phyloP scores from a whole-genome alignment of 306 rosid genomes.

The Carpinus viminea region DNA sequence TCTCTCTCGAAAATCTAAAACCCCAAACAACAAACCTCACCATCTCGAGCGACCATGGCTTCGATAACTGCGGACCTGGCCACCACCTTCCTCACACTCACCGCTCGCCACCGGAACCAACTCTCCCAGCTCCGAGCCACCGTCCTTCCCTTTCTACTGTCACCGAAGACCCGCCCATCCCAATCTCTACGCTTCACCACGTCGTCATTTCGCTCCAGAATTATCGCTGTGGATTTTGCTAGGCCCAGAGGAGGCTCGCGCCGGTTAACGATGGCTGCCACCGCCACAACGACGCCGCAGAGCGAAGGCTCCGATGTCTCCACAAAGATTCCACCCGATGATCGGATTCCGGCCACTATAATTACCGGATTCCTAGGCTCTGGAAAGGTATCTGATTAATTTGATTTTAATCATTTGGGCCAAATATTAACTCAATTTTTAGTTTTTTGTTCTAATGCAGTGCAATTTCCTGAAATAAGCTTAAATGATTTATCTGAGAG shows the following conservation, averaged over 20 bases:
- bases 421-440: neutral
- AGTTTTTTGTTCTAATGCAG: neutral
- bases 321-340: constrained; percentile 69
- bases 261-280: constrained; percentile 53
- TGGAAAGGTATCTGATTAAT: constrained; percentile 61
- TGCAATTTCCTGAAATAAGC: neutral
- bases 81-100: constrained; percentile 42
- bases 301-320: constrained; percentile 54
- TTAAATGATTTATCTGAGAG: neutral
- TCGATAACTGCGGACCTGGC: constrained; percentile 52
- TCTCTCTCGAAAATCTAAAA: constrained; percentile 5
- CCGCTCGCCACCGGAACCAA: constrained; percentile 41
- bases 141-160: constrained; percentile 34
- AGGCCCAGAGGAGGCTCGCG: constrained; percentile 33
- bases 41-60: constrained; percentile 37
- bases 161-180: constrained; percentile 18
- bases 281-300: constrained; percentile 57
- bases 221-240: constrained; percentile 19
- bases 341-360: constrained; percentile 86
- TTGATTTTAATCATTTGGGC: neutral
- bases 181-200: constrained; percentile 29
- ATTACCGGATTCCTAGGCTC: constrained; percentile 95
- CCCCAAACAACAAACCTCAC: constrained; percentile 1
- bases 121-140: constrained; percentile 39
- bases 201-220: constrained; percentile 25